Evolutionary conservation across 306 rosid species (phyloP), one percentile per base, ranked within the genome.

Genomic region (Pterocarpus santalinus): DNA sequence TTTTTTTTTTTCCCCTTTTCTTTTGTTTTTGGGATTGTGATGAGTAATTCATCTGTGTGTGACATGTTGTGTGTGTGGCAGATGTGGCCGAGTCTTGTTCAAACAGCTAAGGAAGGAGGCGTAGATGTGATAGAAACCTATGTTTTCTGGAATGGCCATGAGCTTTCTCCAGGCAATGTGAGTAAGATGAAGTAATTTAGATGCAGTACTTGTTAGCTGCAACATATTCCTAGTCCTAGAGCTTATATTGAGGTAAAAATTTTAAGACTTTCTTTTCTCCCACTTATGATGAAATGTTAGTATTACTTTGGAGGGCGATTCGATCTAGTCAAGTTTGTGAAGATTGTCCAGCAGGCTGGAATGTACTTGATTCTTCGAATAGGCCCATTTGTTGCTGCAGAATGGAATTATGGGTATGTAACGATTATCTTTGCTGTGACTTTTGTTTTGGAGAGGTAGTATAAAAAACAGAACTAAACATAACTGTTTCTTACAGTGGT

Each of bases 71-170:
- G 75, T 73, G 66, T 77, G 61, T 79, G 75, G 72, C 75, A 94
- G 98, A 94, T 94, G 97, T 94, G 98, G 97, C 97, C 98, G 32
- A 85, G 90, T 61, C 92, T 92, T 13, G 90, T 94, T 85, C 94
- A 87, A 78, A 87, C 89, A n/a, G 97, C 98, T 0, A 94, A 94
- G 76, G 89, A 94, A 83, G 98, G 97, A 75, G 98, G 98, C 0
- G 87, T 73, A 0, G 93, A 94, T 90, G 92, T 86, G 41, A 94
- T 94, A 5, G 98, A 94, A 82, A 92, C 98, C 41, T 94, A 94
- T 77, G 98, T 94, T 44, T 94, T 94, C 81, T 94, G 98, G 98
- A 94, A 94, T 68, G 97, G 98, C 32, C 98, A 94, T 73, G 98
- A 94, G 38, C 97, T 89, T 73, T 89, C 98, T 83, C 98, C 93